Percentiles rank a stretch among this genome's conserved stretches.
Evolutionary conservation across 768 basidiomycete genomes (phyloP).

Genomic region (Amyloporia xantha): DNA sequence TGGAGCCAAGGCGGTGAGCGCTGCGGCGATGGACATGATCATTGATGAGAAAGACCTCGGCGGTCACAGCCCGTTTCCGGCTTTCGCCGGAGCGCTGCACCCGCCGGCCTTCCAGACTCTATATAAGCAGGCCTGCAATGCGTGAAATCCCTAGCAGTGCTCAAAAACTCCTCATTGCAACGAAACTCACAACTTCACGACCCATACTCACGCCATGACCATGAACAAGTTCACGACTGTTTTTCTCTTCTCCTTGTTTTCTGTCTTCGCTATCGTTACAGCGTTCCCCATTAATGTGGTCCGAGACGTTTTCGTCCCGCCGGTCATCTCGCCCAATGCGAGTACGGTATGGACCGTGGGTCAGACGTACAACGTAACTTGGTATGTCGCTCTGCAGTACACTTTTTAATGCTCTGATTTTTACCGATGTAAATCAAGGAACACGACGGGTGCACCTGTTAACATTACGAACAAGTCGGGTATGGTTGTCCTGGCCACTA

Average conservation of each 20-base stretch:
- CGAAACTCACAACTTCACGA: neutral
- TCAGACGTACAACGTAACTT: slow-evolving; percentile 40
- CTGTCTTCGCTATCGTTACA: slow-evolving; percentile 16
- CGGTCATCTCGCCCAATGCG: slow-evolving; percentile 36
- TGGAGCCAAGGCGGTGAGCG: too few relatives aligned
- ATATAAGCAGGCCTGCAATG: slow-evolving; percentile 3
- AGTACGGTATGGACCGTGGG: slow-evolving; percentile 40
- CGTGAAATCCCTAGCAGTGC: slow-evolving; percentile 1
- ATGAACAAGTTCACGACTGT: slow-evolving; percentile 22
- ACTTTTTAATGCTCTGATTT: neutral
- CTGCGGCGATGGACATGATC: too few relatives aligned
- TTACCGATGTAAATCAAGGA: slow-evolving; percentile 23
- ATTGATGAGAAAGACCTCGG: too few relatives aligned
- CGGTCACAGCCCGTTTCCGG: too few relatives aligned
- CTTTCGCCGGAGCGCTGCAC: neutral
- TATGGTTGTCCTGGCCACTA: slow-evolving; percentile 19
- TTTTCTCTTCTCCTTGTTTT: slow-evolving; percentile 18
- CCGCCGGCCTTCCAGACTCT: neutral
- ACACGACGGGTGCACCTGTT: slow-evolving; percentile 31
- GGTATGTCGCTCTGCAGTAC: slow-evolving; percentile 26
- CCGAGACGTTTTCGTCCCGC: slow-evolving; percentile 45
- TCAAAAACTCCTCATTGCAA: slow-evolving; percentile 3
- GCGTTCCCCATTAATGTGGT: slow-evolving; percentile 26
- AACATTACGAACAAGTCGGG: slow-evolving; percentile 34
- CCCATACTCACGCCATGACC: slow-evolving; percentile 3